phyloP scores from a whole-genome alignment of 2,329 filamentous ascomycete genomes.

The Bipolaris bicolor region DNA sequence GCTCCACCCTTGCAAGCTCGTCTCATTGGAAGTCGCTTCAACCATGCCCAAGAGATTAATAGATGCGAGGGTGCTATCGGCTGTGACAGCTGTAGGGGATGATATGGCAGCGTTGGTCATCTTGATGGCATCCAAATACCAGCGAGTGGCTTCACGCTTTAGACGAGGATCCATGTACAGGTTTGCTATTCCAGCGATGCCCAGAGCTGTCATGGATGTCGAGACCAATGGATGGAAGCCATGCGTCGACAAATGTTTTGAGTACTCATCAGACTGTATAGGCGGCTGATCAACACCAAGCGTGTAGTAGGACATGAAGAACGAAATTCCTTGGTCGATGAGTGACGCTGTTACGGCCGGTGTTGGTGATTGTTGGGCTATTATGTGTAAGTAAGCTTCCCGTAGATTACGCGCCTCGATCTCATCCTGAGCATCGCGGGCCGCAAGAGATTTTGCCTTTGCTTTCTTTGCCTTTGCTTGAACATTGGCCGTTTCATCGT shows the following conservation, averaged over 20 bases:
- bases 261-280: slow-evolving; percentile 28
- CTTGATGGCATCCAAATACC: slow-evolving; percentile 42
- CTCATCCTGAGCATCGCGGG: slow-evolving; percentile 27
- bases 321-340: slow-evolving; percentile 41
- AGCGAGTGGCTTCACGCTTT: slow-evolving; percentile 36
- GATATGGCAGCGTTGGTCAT: slow-evolving; percentile 42
- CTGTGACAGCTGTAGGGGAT: slow-evolving; percentile 32
- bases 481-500: slow-evolving; percentile 39
- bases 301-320: slow-evolving; percentile 41
- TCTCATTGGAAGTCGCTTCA: slow-evolving; percentile 43
- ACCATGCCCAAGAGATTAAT: slow-evolving; percentile 39
- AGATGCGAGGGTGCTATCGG: slow-evolving; percentile 41
- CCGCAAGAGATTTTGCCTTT: slow-evolving; percentile 39
- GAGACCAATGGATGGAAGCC: slow-evolving; percentile 44
- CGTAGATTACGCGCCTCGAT: slow-evolving; percentile 5
- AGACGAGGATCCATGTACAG: slow-evolving; percentile 33
- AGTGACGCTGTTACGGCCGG: slow-evolving; percentile 27
- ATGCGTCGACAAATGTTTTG: slow-evolving; percentile 34
- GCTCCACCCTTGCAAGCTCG: slow-evolving; percentile 39
- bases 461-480: slow-evolving; percentile 35
- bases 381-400: slow-evolving; percentile 5
- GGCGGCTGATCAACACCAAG: slow-evolving; percentile 39
- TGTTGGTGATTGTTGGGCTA: slow-evolving; percentile 19
- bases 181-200: slow-evolving; percentile 42
- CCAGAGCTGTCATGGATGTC: slow-evolving; percentile 45